Conservation (phyloP, 2,329 filamentous ascomycete genomes). For the Ophiostoma ips region DNA sequence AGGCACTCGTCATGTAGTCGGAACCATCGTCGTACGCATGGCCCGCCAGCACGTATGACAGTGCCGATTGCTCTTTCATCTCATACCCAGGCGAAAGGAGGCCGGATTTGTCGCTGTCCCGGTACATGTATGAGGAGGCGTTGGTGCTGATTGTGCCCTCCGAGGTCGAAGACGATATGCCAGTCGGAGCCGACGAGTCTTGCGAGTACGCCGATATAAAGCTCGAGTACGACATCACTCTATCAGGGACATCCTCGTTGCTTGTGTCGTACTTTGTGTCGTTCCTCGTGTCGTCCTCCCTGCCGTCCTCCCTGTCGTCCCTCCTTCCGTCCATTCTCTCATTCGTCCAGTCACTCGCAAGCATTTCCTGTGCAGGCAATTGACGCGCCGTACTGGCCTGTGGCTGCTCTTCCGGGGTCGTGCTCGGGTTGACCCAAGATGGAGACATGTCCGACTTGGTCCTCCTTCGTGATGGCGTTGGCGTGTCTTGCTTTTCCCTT, state of each 20-base stretch:
- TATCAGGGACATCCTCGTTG: neutral
- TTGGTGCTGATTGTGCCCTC: conserved; percentile 25
- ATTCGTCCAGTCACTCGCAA: too few relatives aligned
- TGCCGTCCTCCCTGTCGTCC: neutral
- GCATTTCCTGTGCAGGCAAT: neutral
- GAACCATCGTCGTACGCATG: conserved; percentile 5
- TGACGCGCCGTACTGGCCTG: conserved; percentile 11
- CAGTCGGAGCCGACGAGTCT: conserved; percentile 3
- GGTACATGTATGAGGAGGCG: conserved; percentile 17
- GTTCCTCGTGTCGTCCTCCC: too few relatives aligned
- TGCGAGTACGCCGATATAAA: conserved; percentile 40
- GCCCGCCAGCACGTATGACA: conserved; percentile 11
- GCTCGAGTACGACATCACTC: conserved; percentile 33
- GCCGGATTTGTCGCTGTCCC: conserved; percentile 17
- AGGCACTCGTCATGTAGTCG: neutral
- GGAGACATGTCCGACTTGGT: neutral
- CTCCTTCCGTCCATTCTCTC: too few relatives aligned
- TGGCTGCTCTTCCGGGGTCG: conserved; percentile 10
- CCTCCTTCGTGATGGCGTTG: neutral
- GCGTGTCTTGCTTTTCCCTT: too few relatives aligned
- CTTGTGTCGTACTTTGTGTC: too few relatives aligned
- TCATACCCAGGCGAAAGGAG: neutral
- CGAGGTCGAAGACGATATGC: conserved; percentile 18
- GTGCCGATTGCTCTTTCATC: conserved; percentile 3
- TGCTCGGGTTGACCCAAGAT: neutral